Percentiles rank a stretch among this genome's conserved stretches.
These are phyloP conservation scores for Candida quercuum DNA, from an alignment of 805 yeast species.

Conservation along the genomic window DNA sequence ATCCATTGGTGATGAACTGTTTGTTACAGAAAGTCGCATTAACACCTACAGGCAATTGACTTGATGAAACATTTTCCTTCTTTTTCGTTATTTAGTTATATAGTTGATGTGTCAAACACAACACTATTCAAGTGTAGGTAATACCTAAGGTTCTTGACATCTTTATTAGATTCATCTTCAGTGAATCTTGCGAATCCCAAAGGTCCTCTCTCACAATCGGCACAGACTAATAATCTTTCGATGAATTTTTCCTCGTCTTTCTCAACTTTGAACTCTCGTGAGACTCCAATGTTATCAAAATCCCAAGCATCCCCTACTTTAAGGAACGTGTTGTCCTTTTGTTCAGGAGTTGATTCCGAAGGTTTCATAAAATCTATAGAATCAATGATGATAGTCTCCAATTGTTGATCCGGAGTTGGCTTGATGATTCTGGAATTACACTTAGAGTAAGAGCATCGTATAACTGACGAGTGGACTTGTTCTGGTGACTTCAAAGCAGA, in stretches of 20 bases:
- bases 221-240: constrained; percentile 56
- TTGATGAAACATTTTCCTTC: neutral
- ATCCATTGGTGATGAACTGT: constrained; percentile 14
- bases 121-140: constrained; percentile 43
- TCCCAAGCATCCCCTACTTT: constrained; percentile 63
- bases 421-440: constrained; percentile 22
- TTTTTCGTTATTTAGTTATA: too few relatives aligned
- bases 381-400: neutral
- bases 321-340: constrained; percentile 28
- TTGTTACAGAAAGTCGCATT: constrained; percentile 5
- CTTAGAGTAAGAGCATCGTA: constrained; percentile 22
- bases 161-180: constrained; percentile 20
- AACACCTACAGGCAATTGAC: constrained; percentile 1
- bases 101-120: constrained; percentile 27
- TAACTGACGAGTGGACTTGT: neutral
- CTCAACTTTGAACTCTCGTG: constrained; percentile 26
- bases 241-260: constrained; percentile 27
- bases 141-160: constrained; percentile 35
- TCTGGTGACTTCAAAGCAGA: neutral
- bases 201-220: constrained; percentile 78
- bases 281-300: constrained; percentile 75
- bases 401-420: constrained; percentile 3
- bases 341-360: neutral
- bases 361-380: constrained; percentile 4
- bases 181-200: constrained; percentile 57